These are phyloP conservation scores for Castanospermum australe DNA, from an alignment of 306 rosid genomes.

Conservation along the genomic window DNA sequence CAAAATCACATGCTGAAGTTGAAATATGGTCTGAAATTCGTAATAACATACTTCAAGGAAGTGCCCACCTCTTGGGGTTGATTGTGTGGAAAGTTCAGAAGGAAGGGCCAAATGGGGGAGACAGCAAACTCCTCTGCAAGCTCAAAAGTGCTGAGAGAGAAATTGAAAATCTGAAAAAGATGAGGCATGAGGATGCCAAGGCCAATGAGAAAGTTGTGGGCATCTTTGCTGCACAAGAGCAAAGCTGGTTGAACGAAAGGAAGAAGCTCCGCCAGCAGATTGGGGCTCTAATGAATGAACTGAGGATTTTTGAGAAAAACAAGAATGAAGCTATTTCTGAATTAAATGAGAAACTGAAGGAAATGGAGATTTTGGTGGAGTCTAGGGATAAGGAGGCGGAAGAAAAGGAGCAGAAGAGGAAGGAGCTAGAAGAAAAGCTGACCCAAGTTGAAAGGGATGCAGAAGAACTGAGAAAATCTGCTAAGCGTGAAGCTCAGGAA, in stretches of 20 bases:
- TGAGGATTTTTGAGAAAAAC: conserved; percentile 62
- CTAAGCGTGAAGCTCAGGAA: conserved; percentile 58
- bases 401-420: conserved; percentile 56
- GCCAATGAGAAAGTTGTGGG: conserved; percentile 96
- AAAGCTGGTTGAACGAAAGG: conserved; percentile 79
- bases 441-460: conserved; percentile 51
- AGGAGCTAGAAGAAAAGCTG: conserved; percentile 63
- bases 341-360: conserved; percentile 56
- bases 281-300: conserved; percentile 63
- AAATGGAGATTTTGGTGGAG: conserved; percentile 57
- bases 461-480: conserved; percentile 63
- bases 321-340: conserved; percentile 45
- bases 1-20: conserved; percentile 48
- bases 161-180: conserved; percentile 62
- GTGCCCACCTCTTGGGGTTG: conserved; percentile 82
- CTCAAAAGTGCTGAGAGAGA: conserved; percentile 64
- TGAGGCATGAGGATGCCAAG: conserved; percentile 86
- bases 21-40: conserved; percentile 58
- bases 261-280: conserved; percentile 66
- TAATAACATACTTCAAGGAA: conserved; percentile 78
- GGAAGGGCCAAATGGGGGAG: conserved; percentile 34
- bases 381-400: conserved; percentile 55
- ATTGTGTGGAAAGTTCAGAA: conserved; percentile 77
- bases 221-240: conserved; percentile 91
- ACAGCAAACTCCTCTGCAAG: conserved; percentile 39